A percentile compares a stretch with the other conserved stretches of the same genome.
phyloP scores from a whole-genome alignment of 1,139 yeast genomes.

The Ogataea hybrid region DNA sequence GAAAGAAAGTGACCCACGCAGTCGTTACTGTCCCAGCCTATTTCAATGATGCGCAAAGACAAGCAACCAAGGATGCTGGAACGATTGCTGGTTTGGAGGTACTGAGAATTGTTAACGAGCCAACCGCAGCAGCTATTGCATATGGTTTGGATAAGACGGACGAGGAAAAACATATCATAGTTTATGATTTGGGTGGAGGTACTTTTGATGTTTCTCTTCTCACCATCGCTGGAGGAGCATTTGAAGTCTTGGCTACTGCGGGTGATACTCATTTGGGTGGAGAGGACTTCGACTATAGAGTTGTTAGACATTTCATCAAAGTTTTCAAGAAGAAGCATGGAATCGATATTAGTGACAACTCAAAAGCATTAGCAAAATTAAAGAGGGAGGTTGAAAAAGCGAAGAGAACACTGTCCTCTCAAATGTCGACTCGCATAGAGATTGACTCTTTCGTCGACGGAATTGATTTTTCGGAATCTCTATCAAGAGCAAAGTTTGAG shows the following conservation, averaged over 20 bases:
- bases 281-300: constrained; percentile 92
- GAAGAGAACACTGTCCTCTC: constrained; percentile 89
- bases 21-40: constrained; percentile 98
- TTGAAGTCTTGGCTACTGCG: constrained; percentile 92
- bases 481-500: constrained; percentile 94
- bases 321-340: constrained; percentile 86
- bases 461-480: constrained; percentile 87
- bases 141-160: constrained; percentile 92
- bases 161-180: constrained; percentile 83
- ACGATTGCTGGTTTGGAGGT: constrained; percentile 94
- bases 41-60: constrained; percentile 98
- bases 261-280: constrained; percentile 98
- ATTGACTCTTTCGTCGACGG: constrained; percentile 96
- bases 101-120: constrained; percentile 94
- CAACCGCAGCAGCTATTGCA: constrained; percentile 98
- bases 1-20: constrained; percentile 87
- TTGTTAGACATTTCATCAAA: constrained; percentile 82
- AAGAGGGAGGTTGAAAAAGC: constrained; percentile 98
- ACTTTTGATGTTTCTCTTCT: constrained; percentile 89
- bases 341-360: constrained; percentile 69
- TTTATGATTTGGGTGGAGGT: constrained; percentile 97
- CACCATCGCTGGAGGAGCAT: constrained; percentile 89
- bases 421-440: constrained; percentile 86
- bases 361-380: constrained; percentile 82
- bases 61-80: constrained; percentile 98